A percentile compares a stretch with the other conserved stretches of the same genome.
phyloP scores from a whole-genome alignment of 2,329 filamentous ascomycete species.

The Diplodia scrobiculata region DNA sequence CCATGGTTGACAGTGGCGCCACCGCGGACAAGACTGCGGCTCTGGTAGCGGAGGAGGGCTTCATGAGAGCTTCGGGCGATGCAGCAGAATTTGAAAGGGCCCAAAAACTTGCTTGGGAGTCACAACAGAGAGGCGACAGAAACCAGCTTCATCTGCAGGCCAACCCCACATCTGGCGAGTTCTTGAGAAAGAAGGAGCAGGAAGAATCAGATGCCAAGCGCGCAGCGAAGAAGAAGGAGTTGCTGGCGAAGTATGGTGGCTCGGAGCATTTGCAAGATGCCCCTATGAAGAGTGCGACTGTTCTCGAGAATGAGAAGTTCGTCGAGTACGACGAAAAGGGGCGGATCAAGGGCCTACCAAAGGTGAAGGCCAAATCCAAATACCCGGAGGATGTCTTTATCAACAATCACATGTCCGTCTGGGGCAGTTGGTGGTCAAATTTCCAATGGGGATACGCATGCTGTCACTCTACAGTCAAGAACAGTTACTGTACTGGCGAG shows the following conservation, averaged over 20 bases:
- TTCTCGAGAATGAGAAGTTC: slow-evolving; percentile 81
- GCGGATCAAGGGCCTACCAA: slow-evolving; percentile 81
- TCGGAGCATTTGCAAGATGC: slow-evolving; percentile 64
- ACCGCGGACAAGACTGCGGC: slow-evolving; percentile 77
- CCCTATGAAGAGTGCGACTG: slow-evolving; percentile 65
- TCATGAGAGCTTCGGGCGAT: slow-evolving; percentile 84
- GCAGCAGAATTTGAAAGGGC: slow-evolving; percentile 90
- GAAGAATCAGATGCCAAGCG: slow-evolving; percentile 72
- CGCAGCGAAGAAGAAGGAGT: slow-evolving; percentile 66
- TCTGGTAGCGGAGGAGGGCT: slow-evolving; percentile 89
- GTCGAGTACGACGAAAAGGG: slow-evolving; percentile 94
- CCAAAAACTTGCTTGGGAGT: slow-evolving; percentile 91
- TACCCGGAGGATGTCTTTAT: slow-evolving; percentile 84
- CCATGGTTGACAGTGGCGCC: slow-evolving; percentile 83
- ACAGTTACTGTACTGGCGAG: slow-evolving; percentile 95
- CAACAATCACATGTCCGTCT: slow-evolving; percentile 90
- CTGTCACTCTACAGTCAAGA: slow-evolving; percentile 90
- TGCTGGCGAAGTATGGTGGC: slow-evolving; percentile 81
- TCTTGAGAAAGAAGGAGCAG: slow-evolving; percentile 75
- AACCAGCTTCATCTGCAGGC: slow-evolving; percentile 88
- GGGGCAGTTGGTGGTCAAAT: slow-evolving; percentile 96
- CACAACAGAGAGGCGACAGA: slow-evolving; percentile 77
- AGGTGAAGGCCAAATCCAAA: slow-evolving; percentile 78
- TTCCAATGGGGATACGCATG: slow-evolving; percentile 97
- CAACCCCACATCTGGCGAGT: slow-evolving; percentile 90